A percentile compares a stretch with the other conserved stretches of the same genome.
Evolutionary conservation across 805 yeast species (phyloP).

Genomic region (Candida broadrunensis): DNA sequence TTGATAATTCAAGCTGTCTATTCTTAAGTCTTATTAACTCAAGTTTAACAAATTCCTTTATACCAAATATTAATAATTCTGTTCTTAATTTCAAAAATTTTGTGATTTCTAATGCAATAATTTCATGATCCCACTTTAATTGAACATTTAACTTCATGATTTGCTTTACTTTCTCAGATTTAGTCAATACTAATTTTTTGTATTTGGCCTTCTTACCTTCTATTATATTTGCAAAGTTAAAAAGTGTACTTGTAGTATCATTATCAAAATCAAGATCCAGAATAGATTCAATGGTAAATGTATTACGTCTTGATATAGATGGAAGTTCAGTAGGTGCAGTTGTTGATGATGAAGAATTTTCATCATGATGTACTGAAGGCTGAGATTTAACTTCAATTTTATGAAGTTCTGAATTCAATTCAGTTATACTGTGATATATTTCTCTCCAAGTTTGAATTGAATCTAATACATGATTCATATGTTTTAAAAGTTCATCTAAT

Average conservation of each 20-base stretch:
- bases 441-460: constrained; percentile 27
- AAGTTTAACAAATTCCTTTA: constrained; percentile 25
- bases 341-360: background rate
- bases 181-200: constrained; percentile 38
- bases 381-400: constrained; percentile 20
- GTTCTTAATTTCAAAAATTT: constrained; percentile 53
- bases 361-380: background rate
- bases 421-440: constrained; percentile 22
- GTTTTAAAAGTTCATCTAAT: constrained; percentile 16
- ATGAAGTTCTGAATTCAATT: constrained; percentile 25
- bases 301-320: constrained; percentile 13
- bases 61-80: constrained; percentile 32
- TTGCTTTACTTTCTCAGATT: constrained; percentile 38
- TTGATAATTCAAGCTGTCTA: constrained; percentile 4
- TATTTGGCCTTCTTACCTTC: constrained; percentile 53
- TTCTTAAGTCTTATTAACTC: constrained; percentile 7
- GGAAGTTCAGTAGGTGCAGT: constrained; percentile 7
- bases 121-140: constrained; percentile 56
- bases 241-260: constrained; percentile 21
- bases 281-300: constrained; percentile 11
- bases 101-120: constrained; percentile 60
- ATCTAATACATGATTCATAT: constrained; percentile 10
- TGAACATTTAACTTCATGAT: constrained; percentile 44
- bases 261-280: constrained; percentile 9
- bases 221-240: constrained; percentile 37